Evolutionary conservation across 768 basidiomycete genomes (phyloP).

Genomic region (Stropharia rugosoannulata): DNA sequence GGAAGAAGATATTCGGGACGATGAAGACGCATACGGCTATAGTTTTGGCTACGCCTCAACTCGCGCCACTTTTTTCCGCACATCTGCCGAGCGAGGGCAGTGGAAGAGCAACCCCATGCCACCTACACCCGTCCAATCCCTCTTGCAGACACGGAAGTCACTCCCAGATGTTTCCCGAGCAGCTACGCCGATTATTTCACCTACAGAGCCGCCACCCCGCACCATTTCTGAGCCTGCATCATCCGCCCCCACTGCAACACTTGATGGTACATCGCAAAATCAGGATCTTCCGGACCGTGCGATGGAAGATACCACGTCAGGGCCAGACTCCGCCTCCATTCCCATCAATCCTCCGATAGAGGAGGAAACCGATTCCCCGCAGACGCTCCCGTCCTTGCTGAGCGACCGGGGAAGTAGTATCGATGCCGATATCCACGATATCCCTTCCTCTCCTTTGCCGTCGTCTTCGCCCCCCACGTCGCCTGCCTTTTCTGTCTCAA

Average conservation of each 20-base stretch:
- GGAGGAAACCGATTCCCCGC: constrained; percentile 15
- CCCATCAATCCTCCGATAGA: constrained; percentile 9
- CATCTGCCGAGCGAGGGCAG: constrained; percentile 58
- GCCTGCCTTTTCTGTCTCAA: constrained; percentile 35
- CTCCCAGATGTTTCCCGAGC: constrained; percentile 31
- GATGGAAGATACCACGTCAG: constrained; percentile 12
- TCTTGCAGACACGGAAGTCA: constrained; percentile 30
- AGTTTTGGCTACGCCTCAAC: constrained; percentile 25
- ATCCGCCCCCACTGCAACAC: constrained; percentile 17
- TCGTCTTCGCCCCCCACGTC: constrained; percentile 48
- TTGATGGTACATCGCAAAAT: constrained; percentile 3
- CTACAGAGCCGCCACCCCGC: constrained; percentile 18
- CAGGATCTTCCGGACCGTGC: constrained; percentile 13
- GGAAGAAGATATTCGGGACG: constrained; percentile 26
- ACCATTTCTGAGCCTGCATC: constrained; percentile 40
- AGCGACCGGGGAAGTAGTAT: constrained; percentile 31
- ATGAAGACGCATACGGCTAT: constrained; percentile 25
- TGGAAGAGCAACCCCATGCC: constrained; percentile 54
- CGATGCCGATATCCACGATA: constrained; percentile 25
- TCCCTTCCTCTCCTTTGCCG: constrained; percentile 30
- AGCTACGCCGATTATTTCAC: constrained; percentile 21
- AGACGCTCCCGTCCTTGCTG: constrained; percentile 26
- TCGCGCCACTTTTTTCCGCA: constrained; percentile 52
- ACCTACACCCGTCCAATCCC: constrained; percentile 25
- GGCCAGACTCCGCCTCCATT: constrained; percentile 6